A percentile compares a stretch with the other conserved stretches of the same genome.
Evolutionary conservation across 805 yeast genomes (phyloP).

Genomic region (Kockiozyma suomiensis): DNA sequence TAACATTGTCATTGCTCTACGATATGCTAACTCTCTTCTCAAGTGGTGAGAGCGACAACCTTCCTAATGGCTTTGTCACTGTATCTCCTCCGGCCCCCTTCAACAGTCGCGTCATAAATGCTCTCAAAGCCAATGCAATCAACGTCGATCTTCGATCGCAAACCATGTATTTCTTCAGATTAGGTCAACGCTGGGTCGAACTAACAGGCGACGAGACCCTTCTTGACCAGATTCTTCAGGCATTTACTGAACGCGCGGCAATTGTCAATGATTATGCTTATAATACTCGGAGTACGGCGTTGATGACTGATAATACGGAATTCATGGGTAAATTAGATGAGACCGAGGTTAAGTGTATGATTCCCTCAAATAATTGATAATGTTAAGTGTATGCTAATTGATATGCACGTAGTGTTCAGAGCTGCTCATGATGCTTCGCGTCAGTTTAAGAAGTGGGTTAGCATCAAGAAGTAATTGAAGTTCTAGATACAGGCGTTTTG

Average conservation of each 20-base stretch:
- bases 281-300: slow-evolving; percentile 44
- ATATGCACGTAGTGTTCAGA: slow-evolving; percentile 15
- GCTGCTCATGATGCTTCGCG: slow-evolving; percentile 29
- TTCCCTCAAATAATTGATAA: no score
- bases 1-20: slow-evolving; percentile 37
- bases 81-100: slow-evolving; percentile 73
- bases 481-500: neutral
- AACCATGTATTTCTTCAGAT: slow-evolving; percentile 64
- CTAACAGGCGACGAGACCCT: slow-evolving; percentile 69
- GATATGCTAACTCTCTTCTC: slow-evolving; percentile 38
- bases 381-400: neutral
- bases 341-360: slow-evolving; percentile 58
- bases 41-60: slow-evolving; percentile 45
- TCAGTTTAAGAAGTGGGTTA: slow-evolving; percentile 30
- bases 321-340: slow-evolving; percentile 74
- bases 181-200: slow-evolving; percentile 76
- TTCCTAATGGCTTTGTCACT: slow-evolving; percentile 52
- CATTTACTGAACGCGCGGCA: slow-evolving; percentile 66
- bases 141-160: slow-evolving; percentile 69
- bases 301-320: slow-evolving; percentile 51
- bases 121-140: slow-evolving; percentile 72
- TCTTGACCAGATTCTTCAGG: slow-evolving; percentile 49
- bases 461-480: slow-evolving; percentile 17
- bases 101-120: slow-evolving; percentile 67
- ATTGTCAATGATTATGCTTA: slow-evolving; percentile 72